Conservation (phyloP, 441 rosid genomes). For the Pelargonium myrrhifolium region DNA sequence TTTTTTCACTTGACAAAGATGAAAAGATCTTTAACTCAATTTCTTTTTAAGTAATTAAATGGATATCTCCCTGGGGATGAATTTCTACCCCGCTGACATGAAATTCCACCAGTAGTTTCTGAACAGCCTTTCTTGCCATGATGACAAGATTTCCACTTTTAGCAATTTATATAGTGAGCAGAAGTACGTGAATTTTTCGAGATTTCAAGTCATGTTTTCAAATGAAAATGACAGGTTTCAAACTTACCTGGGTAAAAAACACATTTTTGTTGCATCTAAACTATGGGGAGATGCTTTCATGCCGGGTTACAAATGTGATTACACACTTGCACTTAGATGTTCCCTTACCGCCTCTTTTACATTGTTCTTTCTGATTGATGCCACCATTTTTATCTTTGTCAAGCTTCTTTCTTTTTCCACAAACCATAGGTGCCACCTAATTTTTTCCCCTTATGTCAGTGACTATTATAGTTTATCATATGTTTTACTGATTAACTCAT, state of each 20-base stretch:
- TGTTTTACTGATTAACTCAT: slow-evolving; percentile 3
- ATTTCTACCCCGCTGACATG: neutral
- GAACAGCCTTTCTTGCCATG: neutral
- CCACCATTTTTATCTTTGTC: neutral
- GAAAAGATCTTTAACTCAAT: neutral
- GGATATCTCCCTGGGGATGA: neutral
- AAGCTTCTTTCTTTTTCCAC: neutral
- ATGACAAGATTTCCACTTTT: neutral
- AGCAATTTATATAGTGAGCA: neutral
- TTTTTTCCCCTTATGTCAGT: neutral
- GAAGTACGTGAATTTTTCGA: neutral
- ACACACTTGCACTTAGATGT: neutral
- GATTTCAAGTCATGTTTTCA: neutral
- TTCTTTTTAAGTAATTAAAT: neutral
- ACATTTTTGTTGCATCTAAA: neutral
- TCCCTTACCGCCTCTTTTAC: neutral
- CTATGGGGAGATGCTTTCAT: neutral
- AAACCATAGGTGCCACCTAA: slow-evolving; percentile 11
- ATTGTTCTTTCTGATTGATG: neutral
- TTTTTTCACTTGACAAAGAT: neutral
- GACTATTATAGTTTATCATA: slow-evolving; percentile 6
- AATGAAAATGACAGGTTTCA: neutral
- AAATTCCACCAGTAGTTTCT: neutral
- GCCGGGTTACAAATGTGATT: neutral
- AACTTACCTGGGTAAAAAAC: neutral